phyloP scores from a whole-genome alignment of 768 basidiomycete species.

The Tulasnella sp. region DNA sequence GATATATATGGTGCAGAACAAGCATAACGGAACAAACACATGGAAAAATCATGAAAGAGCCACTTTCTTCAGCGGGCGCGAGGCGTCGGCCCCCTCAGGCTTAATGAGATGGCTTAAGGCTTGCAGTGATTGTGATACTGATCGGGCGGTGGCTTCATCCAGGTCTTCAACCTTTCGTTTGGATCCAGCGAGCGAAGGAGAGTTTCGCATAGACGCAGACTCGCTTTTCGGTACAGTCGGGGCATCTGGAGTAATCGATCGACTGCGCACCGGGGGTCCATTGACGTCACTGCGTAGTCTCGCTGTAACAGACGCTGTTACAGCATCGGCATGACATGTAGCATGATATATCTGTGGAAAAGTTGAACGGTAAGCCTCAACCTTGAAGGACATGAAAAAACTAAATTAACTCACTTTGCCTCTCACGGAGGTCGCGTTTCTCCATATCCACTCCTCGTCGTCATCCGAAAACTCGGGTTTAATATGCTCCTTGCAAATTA shows the following conservation, averaged over 20 bases:
- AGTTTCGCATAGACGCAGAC: neutral
- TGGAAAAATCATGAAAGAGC: no score
- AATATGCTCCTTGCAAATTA: constrained; percentile 89
- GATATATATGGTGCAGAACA: no score
- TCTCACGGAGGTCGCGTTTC: constrained; percentile 74
- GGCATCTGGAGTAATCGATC: constrained; percentile 63
- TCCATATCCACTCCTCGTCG: constrained; percentile 98
- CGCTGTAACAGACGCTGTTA: constrained; percentile 30
- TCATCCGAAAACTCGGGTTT: constrained; percentile 89
- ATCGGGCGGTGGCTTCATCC: constrained; percentile 1
- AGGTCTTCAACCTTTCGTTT: constrained; percentile 5
- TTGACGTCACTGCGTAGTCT: constrained; percentile 37
- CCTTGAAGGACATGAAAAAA: constrained; percentile 9
- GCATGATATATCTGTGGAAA: constrained; percentile 72
- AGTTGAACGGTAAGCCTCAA: no score
- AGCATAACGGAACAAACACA: no score
- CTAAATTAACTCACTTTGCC: constrained; percentile 45
- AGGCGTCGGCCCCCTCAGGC: constrained; percentile 1
- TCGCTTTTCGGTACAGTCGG: neutral
- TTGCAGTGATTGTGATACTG: neutral
- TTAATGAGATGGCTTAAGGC: neutral
- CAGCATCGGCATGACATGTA: constrained; percentile 71
- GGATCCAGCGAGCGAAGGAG: neutral
- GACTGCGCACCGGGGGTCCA: constrained; percentile 56
- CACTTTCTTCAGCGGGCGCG: constrained; percentile 9